Base-by-base conservation (phyloP, 2,329 filamentous ascomycete species). In the Trichoderma koningiopsis region DNA sequence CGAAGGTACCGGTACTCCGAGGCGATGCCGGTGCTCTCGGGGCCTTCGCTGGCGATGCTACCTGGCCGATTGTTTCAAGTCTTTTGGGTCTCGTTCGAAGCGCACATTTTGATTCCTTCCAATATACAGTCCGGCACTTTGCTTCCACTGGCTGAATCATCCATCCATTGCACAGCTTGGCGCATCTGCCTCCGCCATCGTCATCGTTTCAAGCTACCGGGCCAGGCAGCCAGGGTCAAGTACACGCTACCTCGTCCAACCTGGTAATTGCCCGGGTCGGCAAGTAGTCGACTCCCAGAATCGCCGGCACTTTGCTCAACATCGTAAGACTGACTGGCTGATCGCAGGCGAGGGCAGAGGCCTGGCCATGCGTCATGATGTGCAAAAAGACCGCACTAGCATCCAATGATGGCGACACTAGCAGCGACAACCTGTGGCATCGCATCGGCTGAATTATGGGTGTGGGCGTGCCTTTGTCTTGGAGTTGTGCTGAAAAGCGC, bases 361-460 rank as follows among this genome's bases (percentile, higher is more conserved):
- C 47, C 53, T 49, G 27, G 63, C 47, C 57, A 49, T 66, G 63
- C 63, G 63, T 58, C 57, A 66, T 66, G 63, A 66, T 53, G 37
- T 58, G 27, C 63, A 29, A 56, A 56, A 56, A 14, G 27, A 29
- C 62, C n/a, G 31, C 60, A 56, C 62, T 43, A 65, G 19, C 13
- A 52, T n/a, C 31, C 59, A 40, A 60, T 27, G 27, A 62, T 33
- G 40, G 43, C 35, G 35, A 43, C 35, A 56, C 62, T 65, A 65
- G 52, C 55, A n/a, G 37, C 29, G 24, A 47, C 62, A 24, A 0
- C 33, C 5, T 5, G 33, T 55, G 33, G 31, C 59, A 22, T 52
- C 43, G 43, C 7, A 27, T 27, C 27, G 27, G 27, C 27, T 27
- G 27, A 27, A 27, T 27, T 27, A 27, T 27, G 27, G 27, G 27